Evolutionary conservation across 345 rosid species (phyloP), one percentile per base, ranked within the genome.

Genomic region (Eucalyptus sideroxylon): DNA sequence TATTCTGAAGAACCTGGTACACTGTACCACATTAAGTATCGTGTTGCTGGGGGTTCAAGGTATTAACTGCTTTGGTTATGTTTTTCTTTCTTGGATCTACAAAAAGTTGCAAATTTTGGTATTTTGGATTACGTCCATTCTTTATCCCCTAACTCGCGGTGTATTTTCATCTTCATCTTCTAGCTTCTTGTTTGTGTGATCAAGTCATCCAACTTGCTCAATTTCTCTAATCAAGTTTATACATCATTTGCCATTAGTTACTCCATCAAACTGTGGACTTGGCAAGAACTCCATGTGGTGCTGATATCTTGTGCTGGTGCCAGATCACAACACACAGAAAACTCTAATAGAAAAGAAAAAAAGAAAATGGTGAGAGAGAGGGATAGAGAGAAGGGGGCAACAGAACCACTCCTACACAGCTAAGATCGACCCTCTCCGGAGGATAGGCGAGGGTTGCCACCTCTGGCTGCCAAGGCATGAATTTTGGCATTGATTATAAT

Each of bases 1-100:
- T 98, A 98, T 93, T 95, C 99, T 60, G 99, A 98, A 95, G 99
- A 98, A 91, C 95, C 96, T 89, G 99, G 98, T 86, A 90, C 92
- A 89, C 93, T 98, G 44, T 98, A 96, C 92, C 91, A 98, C 92
- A 98, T 98, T 90, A 98, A 96, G 91, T 98, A 98, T 90, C 99
- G 99, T 44, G 96, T 98, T 77, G 99, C 99, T 91, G 99, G 99
- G 92, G 95, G 95, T 91, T 93, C 96, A 72, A 72, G 82, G 82
- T 72, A 69, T 34, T 17, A 72, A 72, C 44, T 72, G 45, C 14
- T 72, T 72, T 34, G 81, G 81, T 67, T 9, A 37, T 72, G 15
- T 72, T 69, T 69, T 69, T 31, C 45, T 72, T 72, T 72, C 82
- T 72, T 19, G 26, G 3, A 72, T 37, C 45, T 34, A 19, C 44